phyloP scores from a whole-genome alignment of 2,329 filamentous ascomycete genomes.

The Coniochaeta prunicola region DNA sequence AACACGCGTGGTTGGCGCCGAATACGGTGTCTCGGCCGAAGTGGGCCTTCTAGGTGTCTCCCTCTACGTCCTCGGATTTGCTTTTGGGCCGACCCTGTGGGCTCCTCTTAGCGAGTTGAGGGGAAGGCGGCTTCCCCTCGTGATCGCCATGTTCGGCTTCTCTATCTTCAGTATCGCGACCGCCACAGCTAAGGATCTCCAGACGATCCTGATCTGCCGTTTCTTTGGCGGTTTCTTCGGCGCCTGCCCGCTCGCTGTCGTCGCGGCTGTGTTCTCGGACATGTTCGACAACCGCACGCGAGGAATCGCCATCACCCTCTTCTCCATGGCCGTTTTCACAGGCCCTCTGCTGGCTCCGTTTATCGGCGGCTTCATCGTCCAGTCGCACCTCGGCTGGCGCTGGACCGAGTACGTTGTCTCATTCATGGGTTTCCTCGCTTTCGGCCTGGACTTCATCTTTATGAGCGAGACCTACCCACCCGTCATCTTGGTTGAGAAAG shows the following conservation, averaged over 20 bases:
- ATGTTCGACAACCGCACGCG: conserved; percentile 60
- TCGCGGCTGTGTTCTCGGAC: conserved; percentile 65
- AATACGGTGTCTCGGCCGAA: conserved; percentile 55
- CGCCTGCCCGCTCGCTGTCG: conserved; percentile 60
- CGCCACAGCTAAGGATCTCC: conserved; percentile 59
- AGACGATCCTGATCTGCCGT: conserved; percentile 62
- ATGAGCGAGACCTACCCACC: conserved; percentile 66
- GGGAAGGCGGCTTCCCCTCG: conserved; percentile 56
- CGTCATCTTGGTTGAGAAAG: conserved; percentile 55
- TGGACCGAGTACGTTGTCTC: conserved; percentile 62
- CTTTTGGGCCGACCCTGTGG: conserved; percentile 55
- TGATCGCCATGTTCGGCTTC: conserved; percentile 60
- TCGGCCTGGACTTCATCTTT: conserved; percentile 53
- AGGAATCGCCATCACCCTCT: conserved; percentile 50
- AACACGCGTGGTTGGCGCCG: conserved; percentile 44
- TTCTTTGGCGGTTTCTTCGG: conserved; percentile 71
- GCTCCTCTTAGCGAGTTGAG: conserved; percentile 67
- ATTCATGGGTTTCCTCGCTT: conserved; percentile 57
- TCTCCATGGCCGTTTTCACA: conserved; percentile 56
- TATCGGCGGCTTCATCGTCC: conserved; percentile 59
- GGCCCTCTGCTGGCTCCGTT: conserved; percentile 63
- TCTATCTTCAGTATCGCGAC: conserved; percentile 60
- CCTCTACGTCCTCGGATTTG: conserved; percentile 65
- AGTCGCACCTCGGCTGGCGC: conserved; percentile 58
- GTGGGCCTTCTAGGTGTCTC: conserved; percentile 60